Base-by-base conservation (phyloP, 2,329 filamentous ascomycete species). In the Knoxdaviesia capensis region DNA sequence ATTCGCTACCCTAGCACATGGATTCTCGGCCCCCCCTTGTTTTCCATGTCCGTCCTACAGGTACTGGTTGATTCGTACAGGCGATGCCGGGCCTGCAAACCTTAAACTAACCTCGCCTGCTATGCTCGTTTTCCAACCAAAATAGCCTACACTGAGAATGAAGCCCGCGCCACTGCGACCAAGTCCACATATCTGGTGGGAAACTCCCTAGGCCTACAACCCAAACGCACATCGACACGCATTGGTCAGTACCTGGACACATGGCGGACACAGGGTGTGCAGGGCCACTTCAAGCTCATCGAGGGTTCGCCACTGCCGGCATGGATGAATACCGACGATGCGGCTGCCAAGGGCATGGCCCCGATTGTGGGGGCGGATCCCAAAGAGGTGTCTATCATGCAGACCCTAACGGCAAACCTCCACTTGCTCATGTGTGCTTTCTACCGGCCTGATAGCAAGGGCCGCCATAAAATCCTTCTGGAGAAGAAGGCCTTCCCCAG, bases 151-250 rank as follows among this genome's bases (percentile, higher is more conserved):
- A n/a, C 11, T 34, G 36, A 39, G 20, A 31, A 38, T 28, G 30
- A 28, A 5, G 41, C 32, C 29, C 43, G 43, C 39, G 31, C 36
- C 4, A n/a, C 31, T 8, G 41, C 41, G 10, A 33, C 39, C 29
- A 43, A 45, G 44, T 56, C 57, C 45, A 77, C 84, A 45, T 94
- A 94, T 58, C 76, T 94, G 48, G 88, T 85, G 49, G 87, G 87
- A 44, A 93, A 94, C 62, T 93, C 85, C 0, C 69, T 94, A 1
- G 86, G 86, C 34, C 71, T 88, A 4, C 86, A 94, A 56, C 85
- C 87, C 38, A 71, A 67, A 44, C 54, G 56, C 42, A 58, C 56
- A n/a, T 65, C 66, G 31, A 74, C 73, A 2, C 65, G 68, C 39
- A 64, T 90, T 46, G 64, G 74, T 43, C 67, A 73, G 30, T 83